These are phyloP conservation scores for Arthrobotrys megalospora DNA, from an alignment of 2,329 filamentous ascomycete species.

Conservation along the genomic window DNA sequence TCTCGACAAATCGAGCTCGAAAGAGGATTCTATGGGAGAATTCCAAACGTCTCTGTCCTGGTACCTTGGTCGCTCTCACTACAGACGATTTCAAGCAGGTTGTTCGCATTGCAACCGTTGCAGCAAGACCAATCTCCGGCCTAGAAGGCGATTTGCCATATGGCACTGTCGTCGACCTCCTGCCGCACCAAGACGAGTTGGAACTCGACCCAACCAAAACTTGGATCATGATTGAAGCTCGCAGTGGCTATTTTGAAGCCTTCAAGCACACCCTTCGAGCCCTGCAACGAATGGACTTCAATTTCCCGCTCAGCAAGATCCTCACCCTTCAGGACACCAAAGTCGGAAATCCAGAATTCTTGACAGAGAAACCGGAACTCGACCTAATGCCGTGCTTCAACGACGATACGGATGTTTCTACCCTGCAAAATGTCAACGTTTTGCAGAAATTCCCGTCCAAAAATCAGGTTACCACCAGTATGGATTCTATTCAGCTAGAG, in stretches of 20 bases:
- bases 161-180: constrained; percentile 77
- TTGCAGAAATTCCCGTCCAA: constrained; percentile 72
- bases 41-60: constrained; percentile 72
- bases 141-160: constrained; percentile 76
- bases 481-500: constrained; percentile 80
- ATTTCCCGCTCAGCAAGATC: constrained; percentile 76
- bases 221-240: constrained; percentile 84
- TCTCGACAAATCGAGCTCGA: constrained; percentile 77
- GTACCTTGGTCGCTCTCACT: constrained; percentile 73
- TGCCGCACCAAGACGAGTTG: constrained; percentile 75
- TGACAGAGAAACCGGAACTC: constrained; percentile 70
- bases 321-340: constrained; percentile 71
- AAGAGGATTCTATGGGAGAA: constrained; percentile 78
- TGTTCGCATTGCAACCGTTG: constrained; percentile 80
- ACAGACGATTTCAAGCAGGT: constrained; percentile 76
- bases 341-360: constrained; percentile 72
- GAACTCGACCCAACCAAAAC: constrained; percentile 79
- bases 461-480: constrained; percentile 67
- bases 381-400: constrained; percentile 71
- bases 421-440: constrained; percentile 71
- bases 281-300: constrained; percentile 75
- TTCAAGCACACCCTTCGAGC: constrained; percentile 80
- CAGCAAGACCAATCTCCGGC: constrained; percentile 76
- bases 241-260: constrained; percentile 82
- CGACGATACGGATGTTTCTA: constrained; percentile 64